Evolutionary conservation across 495 filamentous ascomycete species (phyloP).

Genomic region (Xylaria castorea): DNA sequence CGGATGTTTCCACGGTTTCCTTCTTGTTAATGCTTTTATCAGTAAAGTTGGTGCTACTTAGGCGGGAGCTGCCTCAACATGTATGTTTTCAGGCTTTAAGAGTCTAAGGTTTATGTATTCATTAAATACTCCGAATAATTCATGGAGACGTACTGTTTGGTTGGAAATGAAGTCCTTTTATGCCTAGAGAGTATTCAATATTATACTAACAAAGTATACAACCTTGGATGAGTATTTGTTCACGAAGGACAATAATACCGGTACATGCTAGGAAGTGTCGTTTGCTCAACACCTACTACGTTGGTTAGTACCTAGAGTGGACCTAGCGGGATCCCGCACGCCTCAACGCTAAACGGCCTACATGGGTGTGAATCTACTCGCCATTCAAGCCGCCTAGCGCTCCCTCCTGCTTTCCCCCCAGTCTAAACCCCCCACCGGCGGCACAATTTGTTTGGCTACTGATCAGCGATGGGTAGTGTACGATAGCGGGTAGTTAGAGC

Average conservation of each 20-base stretch:
- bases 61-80: neutral
- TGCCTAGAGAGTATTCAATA: neutral
- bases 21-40: neutral
- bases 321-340: neutral
- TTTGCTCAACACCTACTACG: neutral
- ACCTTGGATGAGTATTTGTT: neutral
- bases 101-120: neutral
- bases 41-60: neutral
- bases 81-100: neutral
- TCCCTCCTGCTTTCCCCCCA: neutral
- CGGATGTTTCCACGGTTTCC: neutral
- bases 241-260: neutral
- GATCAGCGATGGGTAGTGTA: neutral
- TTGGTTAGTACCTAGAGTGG: neutral
- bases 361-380: neutral
- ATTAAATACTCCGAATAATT: neutral
- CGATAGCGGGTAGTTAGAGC: neutral
- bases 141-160: neutral
- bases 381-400: neutral
- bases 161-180: neutral
- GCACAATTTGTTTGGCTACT: neutral
- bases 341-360: constrained; percentile 1
- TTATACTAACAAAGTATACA: neutral
- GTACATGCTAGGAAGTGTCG: neutral
- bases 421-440: neutral